These are phyloP conservation scores for Phellinidium pouzarii DNA, from an alignment of 1,284 basidiomycete genomes.

Conservation along the genomic window DNA sequence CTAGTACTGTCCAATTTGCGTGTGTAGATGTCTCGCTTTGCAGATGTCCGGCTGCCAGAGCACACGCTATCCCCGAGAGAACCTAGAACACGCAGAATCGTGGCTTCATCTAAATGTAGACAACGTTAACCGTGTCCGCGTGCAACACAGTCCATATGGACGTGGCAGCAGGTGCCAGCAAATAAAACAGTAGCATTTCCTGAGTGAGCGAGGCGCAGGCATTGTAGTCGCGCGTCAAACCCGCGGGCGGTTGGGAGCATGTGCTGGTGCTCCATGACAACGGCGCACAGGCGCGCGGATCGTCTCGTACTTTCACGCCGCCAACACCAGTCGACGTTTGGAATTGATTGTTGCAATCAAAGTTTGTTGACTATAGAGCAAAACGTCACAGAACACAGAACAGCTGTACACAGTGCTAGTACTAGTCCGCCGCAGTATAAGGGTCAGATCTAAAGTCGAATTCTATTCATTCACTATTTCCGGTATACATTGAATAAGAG, in stretches of 20 bases:
- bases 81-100: too few relatives aligned
- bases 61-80: too few relatives aligned
- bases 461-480: background rate
- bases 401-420: too few relatives aligned
- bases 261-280: background rate
- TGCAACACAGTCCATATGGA: background rate
- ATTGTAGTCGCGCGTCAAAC: background rate
- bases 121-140: too few relatives aligned
- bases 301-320: too few relatives aligned
- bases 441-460: background rate
- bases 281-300: background rate
- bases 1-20: too few relatives aligned
- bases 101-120: too few relatives aligned
- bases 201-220: background rate
- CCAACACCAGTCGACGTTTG: background rate
- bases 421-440: background rate
- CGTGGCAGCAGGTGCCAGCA: background rate
- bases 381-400: too few relatives aligned
- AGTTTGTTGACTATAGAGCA: too few relatives aligned
- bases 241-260: background rate
- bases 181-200: background rate
- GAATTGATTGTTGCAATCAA: background rate
- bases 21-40: too few relatives aligned
- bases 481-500: background rate
- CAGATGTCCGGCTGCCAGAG: too few relatives aligned